Percentiles rank a stretch among this genome's conserved stretches.
Evolutionary conservation across 495 filamentous ascomycete species (phyloP).

Genomic region (Friedmanniomyces simplex): DNA sequence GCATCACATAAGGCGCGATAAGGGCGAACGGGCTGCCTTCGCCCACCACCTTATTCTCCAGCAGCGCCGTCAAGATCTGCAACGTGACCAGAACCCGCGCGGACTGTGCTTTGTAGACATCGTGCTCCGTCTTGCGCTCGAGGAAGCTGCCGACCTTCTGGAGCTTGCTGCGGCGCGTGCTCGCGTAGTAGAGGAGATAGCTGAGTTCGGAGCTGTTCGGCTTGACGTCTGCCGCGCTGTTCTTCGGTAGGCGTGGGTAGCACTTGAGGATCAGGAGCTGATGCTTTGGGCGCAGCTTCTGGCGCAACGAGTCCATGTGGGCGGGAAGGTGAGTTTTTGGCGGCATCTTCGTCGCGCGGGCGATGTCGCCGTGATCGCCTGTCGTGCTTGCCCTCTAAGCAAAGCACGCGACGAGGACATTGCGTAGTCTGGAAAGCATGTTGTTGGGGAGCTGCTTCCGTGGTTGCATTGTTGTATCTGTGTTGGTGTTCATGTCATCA

Average conservation of each 20-base stretch:
- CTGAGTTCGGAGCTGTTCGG: constrained; percentile 90
- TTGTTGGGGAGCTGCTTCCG: neutral
- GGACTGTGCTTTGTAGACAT: constrained; percentile 47
- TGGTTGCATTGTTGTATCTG: neutral
- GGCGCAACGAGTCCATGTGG: constrained; percentile 50
- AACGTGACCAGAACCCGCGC: constrained; percentile 92
- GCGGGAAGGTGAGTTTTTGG: constrained; percentile 14
- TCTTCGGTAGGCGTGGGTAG: constrained; percentile 82
- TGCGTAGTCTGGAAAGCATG: neutral
- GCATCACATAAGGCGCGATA: constrained; percentile 69
- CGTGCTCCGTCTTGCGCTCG: constrained; percentile 77
- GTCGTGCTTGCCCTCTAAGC: constrained; percentile 12
- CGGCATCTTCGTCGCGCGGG: constrained; percentile 1
- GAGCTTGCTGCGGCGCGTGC: constrained; percentile 82
- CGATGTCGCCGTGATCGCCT: neutral
- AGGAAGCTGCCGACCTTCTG: constrained; percentile 87
- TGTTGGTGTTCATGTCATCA: neutral
- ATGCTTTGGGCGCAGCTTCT: constrained; percentile 72
- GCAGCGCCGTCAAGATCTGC: constrained; percentile 74
- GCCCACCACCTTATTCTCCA: constrained; percentile 53
- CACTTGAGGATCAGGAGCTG: constrained; percentile 88
- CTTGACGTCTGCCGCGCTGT: constrained; percentile 68
- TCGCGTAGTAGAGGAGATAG: constrained; percentile 90
- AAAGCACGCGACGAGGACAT: constrained; percentile 6
- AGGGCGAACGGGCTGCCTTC: constrained; percentile 76